Conservation (phyloP, 495 filamentous ascomycete genomes). For the Penicillium cinerascens region DNA sequence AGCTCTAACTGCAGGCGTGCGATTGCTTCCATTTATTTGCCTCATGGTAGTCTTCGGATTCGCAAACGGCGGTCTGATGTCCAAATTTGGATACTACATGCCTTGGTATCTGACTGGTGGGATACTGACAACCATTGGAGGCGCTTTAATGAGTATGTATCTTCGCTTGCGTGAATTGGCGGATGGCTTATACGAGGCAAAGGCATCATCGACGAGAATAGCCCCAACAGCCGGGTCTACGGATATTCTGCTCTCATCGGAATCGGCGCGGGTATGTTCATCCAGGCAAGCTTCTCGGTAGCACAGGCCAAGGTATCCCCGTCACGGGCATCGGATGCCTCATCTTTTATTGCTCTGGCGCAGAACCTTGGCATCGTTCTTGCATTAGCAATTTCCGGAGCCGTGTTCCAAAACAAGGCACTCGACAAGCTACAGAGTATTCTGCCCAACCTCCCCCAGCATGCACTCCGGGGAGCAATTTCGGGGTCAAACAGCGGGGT, state of each 20-base stretch:
- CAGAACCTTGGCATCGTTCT: conserved; percentile 54
- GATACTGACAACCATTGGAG: conserved; percentile 46
- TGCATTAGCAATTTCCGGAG: conserved; percentile 53
- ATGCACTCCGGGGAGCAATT: conserved; percentile 44
- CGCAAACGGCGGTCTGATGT: conserved; percentile 49
- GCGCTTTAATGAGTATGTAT: conserved; percentile 45
- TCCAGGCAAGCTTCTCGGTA: conserved; percentile 53
- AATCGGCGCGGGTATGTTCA: conserved; percentile 49
- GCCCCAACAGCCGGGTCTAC: not conserved
- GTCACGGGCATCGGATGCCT: conserved; percentile 36
- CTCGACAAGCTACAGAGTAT: conserved; percentile 11
- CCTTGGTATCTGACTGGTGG: conserved; percentile 55
- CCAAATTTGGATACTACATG: conserved; percentile 52
- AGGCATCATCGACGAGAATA: conserved; percentile 13
- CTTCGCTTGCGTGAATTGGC: not conserved
- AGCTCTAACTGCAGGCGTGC: conserved; percentile 49
- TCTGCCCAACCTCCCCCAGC: conserved; percentile 33
- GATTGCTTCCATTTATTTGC: conserved; percentile 56
- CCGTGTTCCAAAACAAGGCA: conserved; percentile 50
- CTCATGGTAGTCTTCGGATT: conserved; percentile 46
- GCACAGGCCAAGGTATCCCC: conserved; percentile 45
- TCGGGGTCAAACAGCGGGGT: conserved; percentile 43
- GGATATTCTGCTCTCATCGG: conserved; percentile 43
- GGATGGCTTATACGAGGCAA: not conserved
- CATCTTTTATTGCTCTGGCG: conserved; percentile 51